Conservation (phyloP, 345 rosid genomes). For the Capsella bursapastoris region DNA sequence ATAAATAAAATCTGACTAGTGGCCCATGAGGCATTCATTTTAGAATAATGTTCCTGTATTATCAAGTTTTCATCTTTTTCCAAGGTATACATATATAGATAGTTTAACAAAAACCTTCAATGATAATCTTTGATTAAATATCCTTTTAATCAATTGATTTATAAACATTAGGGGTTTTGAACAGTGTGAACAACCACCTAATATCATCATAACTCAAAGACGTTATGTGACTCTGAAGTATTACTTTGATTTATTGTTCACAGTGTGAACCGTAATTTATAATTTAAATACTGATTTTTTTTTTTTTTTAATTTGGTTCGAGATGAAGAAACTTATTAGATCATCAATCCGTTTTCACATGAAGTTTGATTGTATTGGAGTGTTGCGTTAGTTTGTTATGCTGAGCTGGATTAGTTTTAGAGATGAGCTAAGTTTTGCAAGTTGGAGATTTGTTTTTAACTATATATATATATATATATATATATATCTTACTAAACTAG, state of each 20-base stretch:
- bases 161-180: background rate
- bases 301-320: too few relatives aligned
- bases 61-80: background rate
- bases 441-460: background rate
- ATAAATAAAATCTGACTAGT: background rate
- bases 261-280: too few relatives aligned
- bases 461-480: too few relatives aligned
- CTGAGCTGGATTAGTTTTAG: background rate
- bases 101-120: background rate
- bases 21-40: constrained; percentile 19
- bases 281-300: too few relatives aligned
- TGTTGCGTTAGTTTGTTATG: background rate
- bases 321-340: background rate
- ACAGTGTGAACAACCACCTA: background rate
- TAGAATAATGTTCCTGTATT: background rate
- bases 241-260: background rate
- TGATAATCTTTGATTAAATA: too few relatives aligned
- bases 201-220: background rate
- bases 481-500: too few relatives aligned
- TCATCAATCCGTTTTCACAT: background rate
- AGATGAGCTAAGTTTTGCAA: background rate
- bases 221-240: background rate
- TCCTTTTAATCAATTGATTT: background rate
- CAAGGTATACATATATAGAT: background rate
- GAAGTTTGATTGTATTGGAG: background rate